These are phyloP conservation scores for Solioccasus polychromus DNA, from an alignment of 768 basidiomycete species.

Conservation along the genomic window DNA sequence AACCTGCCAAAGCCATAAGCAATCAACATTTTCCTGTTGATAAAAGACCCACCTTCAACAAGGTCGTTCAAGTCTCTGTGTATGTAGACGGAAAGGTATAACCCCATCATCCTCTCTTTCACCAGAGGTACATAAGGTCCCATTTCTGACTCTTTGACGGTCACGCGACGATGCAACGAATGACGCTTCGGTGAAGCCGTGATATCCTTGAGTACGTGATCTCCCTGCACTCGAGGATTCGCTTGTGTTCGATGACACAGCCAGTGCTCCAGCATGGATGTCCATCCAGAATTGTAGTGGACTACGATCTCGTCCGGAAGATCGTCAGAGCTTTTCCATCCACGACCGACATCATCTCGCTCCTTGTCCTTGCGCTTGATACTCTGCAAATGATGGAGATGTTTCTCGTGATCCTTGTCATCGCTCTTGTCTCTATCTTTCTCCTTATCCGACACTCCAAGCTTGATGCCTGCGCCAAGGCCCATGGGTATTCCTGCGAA, in stretches of 20 bases:
- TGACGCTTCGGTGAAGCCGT: slow-evolving; percentile 44
- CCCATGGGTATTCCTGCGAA: slow-evolving; percentile 70
- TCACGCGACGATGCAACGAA: slow-evolving; percentile 40
- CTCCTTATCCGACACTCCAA: slow-evolving; percentile 51
- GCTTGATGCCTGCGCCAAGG: slow-evolving; percentile 72
- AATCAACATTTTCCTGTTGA: neutral
- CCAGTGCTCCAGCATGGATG: slow-evolving; percentile 74
- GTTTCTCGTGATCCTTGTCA: slow-evolving; percentile 31
- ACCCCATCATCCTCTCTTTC: slow-evolving; percentile 91
- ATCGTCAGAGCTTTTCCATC: slow-evolving; percentile 37
- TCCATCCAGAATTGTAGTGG: slow-evolving; percentile 56
- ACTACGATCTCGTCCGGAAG: slow-evolving; percentile 31
- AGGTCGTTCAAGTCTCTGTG: slow-evolving; percentile 66
- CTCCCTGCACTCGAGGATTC: slow-evolving; percentile 14
- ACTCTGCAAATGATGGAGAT: slow-evolving; percentile 23
- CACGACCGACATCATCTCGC: slow-evolving; percentile 31
- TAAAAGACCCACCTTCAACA: slow-evolving; percentile 49
- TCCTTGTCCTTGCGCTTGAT: slow-evolving; percentile 38
- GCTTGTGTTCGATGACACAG: slow-evolving; percentile 43
- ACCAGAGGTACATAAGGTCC: slow-evolving; percentile 83
- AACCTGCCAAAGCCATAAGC: slow-evolving; percentile 40
- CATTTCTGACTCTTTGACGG: slow-evolving; percentile 43
- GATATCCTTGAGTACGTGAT: slow-evolving; percentile 27
- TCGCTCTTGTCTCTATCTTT: slow-evolving; percentile 34
- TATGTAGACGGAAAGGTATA: slow-evolving; percentile 75